Evolutionary conservation across 352 stramenopile species (phyloP), one percentile per base, ranked within the genome.

Genomic region (Paralagenidium karlingii): DNA sequence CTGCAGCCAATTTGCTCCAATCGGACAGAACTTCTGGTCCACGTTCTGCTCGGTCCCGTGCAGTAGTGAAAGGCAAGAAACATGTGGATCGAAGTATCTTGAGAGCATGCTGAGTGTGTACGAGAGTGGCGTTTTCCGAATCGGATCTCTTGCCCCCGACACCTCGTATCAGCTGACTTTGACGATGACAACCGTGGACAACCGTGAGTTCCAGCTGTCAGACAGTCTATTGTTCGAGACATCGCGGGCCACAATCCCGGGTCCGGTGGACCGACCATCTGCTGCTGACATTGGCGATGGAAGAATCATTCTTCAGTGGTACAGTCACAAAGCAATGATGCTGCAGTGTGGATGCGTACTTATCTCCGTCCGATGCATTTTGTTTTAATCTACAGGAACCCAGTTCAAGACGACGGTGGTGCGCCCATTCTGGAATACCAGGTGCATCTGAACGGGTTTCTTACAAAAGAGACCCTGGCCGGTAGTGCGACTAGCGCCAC

Each of bases 301-400:
- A 8, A 34, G n/a, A n/a, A n/a, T n/a, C n/a, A n/a, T n/a, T n/a
- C n/a, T n/a, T n/a, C n/a, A n/a, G n/a, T n/a, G n/a, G n/a, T n/a
- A n/a, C n/a, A n/a, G n/a, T n/a, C n/a, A n/a, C n/a, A n/a, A n/a
- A n/a, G n/a, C n/a, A n/a, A n/a, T n/a, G n/a, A n/a, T n/a, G n/a
- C n/a, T n/a, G n/a, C n/a, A n/a, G n/a, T n/a, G n/a, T n/a, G n/a
- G n/a, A n/a, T n/a, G n/a, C n/a, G n/a, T n/a, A n/a, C n/a, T n/a
- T n/a, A n/a, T n/a, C n/a, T n/a, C n/a, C n/a, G n/a, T n/a, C n/a
- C n/a, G n/a, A n/a, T n/a, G n/a, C n/a, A 51, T 6, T 53, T 51
- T 13, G 3, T 76, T 10, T 65, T 78, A 36, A 33, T 80, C 16
- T 61, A 76, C 15, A 80, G 68, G 68, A 53, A 39, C 15, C 34